A percentile compares a stretch with the other conserved stretches of the same genome.
These are phyloP conservation scores for Microdochium trichocladiopsis DNA, from an alignment of 2,329 filamentous ascomycete species.

Conservation along the genomic window DNA sequence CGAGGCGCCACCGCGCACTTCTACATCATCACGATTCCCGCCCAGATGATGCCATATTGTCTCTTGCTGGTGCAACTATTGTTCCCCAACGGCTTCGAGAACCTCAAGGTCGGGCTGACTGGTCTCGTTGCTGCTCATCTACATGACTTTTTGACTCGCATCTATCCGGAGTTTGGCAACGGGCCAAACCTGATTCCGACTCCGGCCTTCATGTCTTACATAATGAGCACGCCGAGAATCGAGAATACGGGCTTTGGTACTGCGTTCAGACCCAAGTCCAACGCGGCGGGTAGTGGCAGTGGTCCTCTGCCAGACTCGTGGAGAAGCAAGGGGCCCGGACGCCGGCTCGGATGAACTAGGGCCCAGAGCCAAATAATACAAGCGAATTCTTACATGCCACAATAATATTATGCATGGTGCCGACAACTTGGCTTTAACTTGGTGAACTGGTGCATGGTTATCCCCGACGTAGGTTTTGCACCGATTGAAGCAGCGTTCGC, in stretches of 20 bases:
- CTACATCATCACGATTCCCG: constrained; percentile 76
- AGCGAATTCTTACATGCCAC: background rate
- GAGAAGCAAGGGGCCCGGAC: constrained; percentile 54
- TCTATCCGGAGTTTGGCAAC: constrained; percentile 85
- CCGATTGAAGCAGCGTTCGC: too few relatives aligned
- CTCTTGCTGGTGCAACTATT: constrained; percentile 72
- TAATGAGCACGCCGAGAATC: constrained; percentile 48
- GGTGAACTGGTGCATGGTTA: too few relatives aligned
- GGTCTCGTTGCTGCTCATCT: constrained; percentile 85
- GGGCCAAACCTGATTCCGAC: constrained; percentile 72
- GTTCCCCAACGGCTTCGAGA: constrained; percentile 45
- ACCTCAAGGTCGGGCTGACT: constrained; percentile 57
- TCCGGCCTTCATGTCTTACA: constrained; percentile 61
- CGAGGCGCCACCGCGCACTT: constrained; percentile 69
- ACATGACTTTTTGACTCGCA: constrained; percentile 80
- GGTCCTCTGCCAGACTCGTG: constrained; percentile 57
- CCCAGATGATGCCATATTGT: constrained; percentile 73
- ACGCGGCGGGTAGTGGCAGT: constrained; percentile 21
- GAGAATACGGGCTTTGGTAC: constrained; percentile 55
- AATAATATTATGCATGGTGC: too few relatives aligned
- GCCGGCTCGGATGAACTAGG: constrained; percentile 47
- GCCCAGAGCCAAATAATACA: background rate
- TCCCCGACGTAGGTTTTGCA: too few relatives aligned
- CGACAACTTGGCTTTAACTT: too few relatives aligned
- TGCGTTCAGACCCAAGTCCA: constrained; percentile 36